Evolutionary conservation across 306 rosid genomes (phyloP), one percentile per base, ranked within the genome.

Genomic region (Corylus americana): DNA sequence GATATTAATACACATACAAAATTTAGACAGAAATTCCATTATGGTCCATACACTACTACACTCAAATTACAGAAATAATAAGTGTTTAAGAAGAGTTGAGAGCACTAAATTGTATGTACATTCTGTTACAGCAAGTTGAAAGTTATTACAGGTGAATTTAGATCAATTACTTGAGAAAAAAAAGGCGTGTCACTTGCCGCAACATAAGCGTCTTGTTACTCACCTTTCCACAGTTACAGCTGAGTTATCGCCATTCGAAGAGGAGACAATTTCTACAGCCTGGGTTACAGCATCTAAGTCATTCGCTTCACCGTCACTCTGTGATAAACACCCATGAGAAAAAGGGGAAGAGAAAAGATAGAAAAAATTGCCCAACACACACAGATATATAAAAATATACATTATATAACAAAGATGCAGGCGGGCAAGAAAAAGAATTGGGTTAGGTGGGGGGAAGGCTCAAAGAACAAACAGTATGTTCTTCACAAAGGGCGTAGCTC

Each of bases 241-340:
- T 6, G 75, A 31, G 39, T 45, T 71, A 9, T 80, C 77, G 7
- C 85, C 87, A 16, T 77, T 77, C 14, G 84, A 37, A 58, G 82
- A 8, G 45, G 76, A 27, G 77, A 54, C 48, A 16, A 77, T 16
- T 35, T 49, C 73, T 49, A 74, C 73, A 31, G 73, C 10, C 11
- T 57, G 63, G n/a, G 80, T 61, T 70, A 68, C 75, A 35, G 63
- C 68, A 62, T 69, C 80, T 0, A 74, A 59, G 20, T 78, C 88
- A 31, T 74, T 81, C 69, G 78, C 88, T 9, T 81, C 75, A 4
- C 82, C 74, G 7, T 74, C 77, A 54, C 67, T 74, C 87, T 81
- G 79, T 2, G 48, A 77, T 42, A 45, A 76, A 66, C 47, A 76
- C 51, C 44, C 70, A 37, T 8, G 7, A 67, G 16, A 22, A 48